Evolutionary conservation across 768 basidiomycete genomes (phyloP).

Genomic region (Phlebiopsis flavidoalba): DNA sequence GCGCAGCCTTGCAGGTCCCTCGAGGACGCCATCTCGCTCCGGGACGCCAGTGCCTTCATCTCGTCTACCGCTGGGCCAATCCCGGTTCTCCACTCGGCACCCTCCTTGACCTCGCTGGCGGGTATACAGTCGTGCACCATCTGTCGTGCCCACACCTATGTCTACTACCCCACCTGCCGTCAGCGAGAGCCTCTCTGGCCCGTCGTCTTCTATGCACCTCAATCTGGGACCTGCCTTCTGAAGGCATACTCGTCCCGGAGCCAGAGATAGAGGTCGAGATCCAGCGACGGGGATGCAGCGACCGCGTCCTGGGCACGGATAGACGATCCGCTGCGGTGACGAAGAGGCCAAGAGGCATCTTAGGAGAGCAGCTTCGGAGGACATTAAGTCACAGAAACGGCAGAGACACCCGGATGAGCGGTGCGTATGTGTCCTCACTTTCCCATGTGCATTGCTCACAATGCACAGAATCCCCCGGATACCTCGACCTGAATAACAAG

Average conservation of each 20-base stretch:
- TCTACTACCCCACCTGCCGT: constrained; percentile 10
- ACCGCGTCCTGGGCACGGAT: constrained; percentile 42
- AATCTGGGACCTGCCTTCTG: constrained; percentile 41
- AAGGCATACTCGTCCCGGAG: constrained; percentile 70
- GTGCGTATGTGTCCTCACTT: background rate
- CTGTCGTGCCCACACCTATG: constrained; percentile 19
- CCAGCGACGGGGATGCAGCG: constrained; percentile 47
- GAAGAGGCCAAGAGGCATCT: constrained; percentile 60
- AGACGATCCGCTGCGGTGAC: constrained; percentile 32
- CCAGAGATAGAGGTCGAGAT: constrained; percentile 58
- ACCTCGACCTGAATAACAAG: background rate
- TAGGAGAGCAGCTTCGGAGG: constrained; percentile 65
- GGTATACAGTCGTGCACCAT: constrained; percentile 45
- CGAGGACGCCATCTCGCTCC: constrained; percentile 31
- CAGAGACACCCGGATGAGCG: constrained; percentile 16
- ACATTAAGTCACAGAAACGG: constrained; percentile 53
- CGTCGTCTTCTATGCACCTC: constrained; percentile 54
- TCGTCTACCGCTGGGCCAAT: constrained; percentile 40
- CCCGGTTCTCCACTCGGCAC: constrained; percentile 44
- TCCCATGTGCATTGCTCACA: background rate
- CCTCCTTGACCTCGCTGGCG: constrained; percentile 55
- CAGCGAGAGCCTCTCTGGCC: constrained; percentile 44
- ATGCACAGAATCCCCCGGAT: background rate
- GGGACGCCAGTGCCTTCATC: constrained; percentile 28
- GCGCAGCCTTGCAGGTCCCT: constrained; percentile 2